A percentile compares a stretch with the other conserved stretches of the same genome.
Conservation (phyloP, 2,329 filamentous ascomycete genomes). For the Stenocarpella maydis region DNA sequence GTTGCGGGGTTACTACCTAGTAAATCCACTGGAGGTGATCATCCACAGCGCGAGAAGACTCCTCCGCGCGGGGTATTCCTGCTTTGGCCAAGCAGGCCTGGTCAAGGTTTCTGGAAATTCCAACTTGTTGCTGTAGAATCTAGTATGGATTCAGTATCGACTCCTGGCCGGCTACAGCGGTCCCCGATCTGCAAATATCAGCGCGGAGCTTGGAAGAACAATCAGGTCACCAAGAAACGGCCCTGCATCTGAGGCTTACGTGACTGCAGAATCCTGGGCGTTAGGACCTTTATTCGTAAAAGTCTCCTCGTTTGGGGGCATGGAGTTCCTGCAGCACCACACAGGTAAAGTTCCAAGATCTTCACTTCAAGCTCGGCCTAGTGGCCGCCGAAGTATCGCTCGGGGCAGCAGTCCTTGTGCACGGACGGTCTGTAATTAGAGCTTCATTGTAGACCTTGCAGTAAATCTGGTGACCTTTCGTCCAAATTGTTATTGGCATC, state of each 20-base stretch:
- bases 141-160: constrained; percentile 1
- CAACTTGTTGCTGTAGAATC: background rate
- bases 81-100: background rate
- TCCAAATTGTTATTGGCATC: constrained; percentile 54
- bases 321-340: background rate
- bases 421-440: no score
- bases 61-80: background rate
- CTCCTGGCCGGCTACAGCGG: background rate
- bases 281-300: background rate
- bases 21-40: constrained; percentile 13
- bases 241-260: background rate
- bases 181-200: background rate
- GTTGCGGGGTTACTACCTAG: constrained; percentile 3
- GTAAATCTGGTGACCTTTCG: constrained; percentile 69
- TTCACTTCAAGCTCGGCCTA: background rate
- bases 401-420: background rate
- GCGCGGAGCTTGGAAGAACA: background rate
- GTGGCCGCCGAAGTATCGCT: background rate
- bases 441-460: constrained; percentile 41
- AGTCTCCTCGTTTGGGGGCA: background rate
- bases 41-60: background rate
- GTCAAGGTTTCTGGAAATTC: background rate
- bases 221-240: background rate
- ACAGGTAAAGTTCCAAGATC: no score
- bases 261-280: background rate